A percentile compares a stretch with the other conserved stretches of the same genome.
phyloP scores from a whole-genome alignment of 1,139 yeast species.

The Arxiozyma slooffiae region DNA sequence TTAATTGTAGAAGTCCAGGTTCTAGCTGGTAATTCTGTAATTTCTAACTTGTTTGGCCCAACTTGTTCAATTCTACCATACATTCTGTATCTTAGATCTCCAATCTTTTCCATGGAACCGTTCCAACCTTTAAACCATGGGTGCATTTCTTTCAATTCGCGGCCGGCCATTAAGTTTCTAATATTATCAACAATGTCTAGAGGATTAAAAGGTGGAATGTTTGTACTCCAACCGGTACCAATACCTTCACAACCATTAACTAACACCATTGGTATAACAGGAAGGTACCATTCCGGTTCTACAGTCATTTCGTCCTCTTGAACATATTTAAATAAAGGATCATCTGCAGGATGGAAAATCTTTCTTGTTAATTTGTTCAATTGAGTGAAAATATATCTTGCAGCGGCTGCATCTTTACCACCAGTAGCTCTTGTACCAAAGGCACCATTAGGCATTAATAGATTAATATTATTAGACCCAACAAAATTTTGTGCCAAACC shows the following conservation, averaged over 20 bases:
- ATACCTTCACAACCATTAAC: constrained; percentile 98
- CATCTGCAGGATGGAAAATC: constrained; percentile 73
- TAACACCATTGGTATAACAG: constrained; percentile 82
- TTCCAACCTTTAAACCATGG: constrained; percentile 99
- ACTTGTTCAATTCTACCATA: constrained; percentile 74
- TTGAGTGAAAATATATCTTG: constrained; percentile 92
- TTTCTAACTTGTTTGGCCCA: constrained; percentile 72
- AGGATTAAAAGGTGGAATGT: constrained; percentile 86
- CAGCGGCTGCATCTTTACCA: constrained; percentile 98
- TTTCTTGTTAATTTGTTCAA: constrained; percentile 64
- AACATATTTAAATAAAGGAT: constrained; percentile 64
- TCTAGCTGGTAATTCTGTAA: constrained; percentile 86
- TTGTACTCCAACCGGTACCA: constrained; percentile 98
- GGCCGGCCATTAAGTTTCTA: constrained; percentile 61
- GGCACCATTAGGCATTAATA: constrained; percentile 85
- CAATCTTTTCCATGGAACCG: constrained; percentile 61
- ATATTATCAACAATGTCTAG: constrained; percentile 68
- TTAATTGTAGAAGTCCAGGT: constrained; percentile 90
- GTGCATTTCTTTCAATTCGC: constrained; percentile 59
- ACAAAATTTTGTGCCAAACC: constrained; percentile 92
- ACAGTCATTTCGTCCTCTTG: constrained; percentile 92
- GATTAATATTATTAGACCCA: constrained; percentile 82
- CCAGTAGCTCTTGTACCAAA: constrained; percentile 97
- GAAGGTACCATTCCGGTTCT: constrained; percentile 94
- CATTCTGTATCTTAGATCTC: constrained; percentile 59